These are phyloP conservation scores for Trametes cingulata DNA, from an alignment of 768 basidiomycete species.

Conservation along the genomic window DNA sequence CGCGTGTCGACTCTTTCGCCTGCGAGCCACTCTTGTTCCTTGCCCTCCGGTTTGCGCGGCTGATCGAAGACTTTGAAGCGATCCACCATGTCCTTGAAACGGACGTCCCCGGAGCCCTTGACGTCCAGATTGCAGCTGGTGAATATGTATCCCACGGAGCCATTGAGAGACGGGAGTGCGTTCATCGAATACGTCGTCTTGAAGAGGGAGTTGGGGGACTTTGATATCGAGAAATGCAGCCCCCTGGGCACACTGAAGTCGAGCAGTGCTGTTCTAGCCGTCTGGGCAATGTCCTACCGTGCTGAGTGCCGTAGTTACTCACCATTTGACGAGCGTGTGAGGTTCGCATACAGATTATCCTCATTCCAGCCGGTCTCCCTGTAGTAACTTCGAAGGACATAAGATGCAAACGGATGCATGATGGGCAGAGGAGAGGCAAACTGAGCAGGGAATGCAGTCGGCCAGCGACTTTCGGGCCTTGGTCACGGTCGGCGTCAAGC, in stretches of 20 bases:
- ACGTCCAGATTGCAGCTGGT: conserved; percentile 82
- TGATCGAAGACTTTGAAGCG: conserved; percentile 83
- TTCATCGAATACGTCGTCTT: conserved; percentile 92
- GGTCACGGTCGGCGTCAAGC: neutral
- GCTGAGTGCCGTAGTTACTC: neutral
- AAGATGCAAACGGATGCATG: conserved; percentile 88
- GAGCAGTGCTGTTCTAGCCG: conserved; percentile 64
- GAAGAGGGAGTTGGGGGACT: conserved; percentile 86
- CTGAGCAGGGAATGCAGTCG: conserved; percentile 8
- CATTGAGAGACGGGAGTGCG: conserved; percentile 89
- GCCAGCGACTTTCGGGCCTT: conserved; percentile 12
- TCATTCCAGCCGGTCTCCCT: conserved; percentile 96
- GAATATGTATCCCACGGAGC: conserved; percentile 92
- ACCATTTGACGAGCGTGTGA: conserved; percentile 91
- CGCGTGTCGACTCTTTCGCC: conserved; percentile 77
- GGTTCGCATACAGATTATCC: conserved; percentile 88
- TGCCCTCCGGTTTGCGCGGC: conserved; percentile 75
- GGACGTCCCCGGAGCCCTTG: conserved; percentile 65
- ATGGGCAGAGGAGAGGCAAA: neutral
- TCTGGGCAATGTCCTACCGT: conserved; percentile 1
- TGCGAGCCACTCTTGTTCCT: conserved; percentile 78
- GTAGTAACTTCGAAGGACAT: conserved; percentile 89
- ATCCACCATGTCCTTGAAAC: conserved; percentile 88
- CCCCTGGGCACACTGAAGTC: conserved; percentile 89
- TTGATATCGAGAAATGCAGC: conserved; percentile 77